phyloP scores from a whole-genome alignment of 2,329 filamentous ascomycete species.

The Sclerotinia nivalis region DNA sequence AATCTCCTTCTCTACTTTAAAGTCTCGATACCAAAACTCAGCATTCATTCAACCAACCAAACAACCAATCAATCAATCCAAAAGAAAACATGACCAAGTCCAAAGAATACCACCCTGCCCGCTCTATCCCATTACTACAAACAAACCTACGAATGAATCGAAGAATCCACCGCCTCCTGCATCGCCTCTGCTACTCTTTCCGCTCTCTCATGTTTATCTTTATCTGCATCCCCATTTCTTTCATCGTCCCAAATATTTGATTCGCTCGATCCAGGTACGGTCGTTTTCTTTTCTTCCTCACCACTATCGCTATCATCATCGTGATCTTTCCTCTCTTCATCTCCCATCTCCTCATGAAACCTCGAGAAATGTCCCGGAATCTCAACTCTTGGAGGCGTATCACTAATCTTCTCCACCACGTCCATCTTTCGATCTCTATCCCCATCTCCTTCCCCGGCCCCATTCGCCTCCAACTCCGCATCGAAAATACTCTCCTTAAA shows the following conservation, averaged over 20 bases:
- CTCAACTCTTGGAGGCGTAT: not conserved
- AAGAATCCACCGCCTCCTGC: slow-evolving; percentile 19
- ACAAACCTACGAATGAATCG: slow-evolving; percentile 17
- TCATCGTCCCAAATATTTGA: slow-evolving; percentile 5
- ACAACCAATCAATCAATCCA: not conserved
- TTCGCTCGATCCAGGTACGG: not conserved
- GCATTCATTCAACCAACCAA: not conserved
- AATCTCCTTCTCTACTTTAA: not conserved
- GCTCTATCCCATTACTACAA: not conserved
- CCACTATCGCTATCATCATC: not conserved
- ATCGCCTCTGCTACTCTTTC: slow-evolving; percentile 19
- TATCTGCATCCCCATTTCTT: not conserved
- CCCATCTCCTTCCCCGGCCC: not conserved
- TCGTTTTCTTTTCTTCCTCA: slow-evolving; percentile 12
- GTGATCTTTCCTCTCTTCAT: not conserved
- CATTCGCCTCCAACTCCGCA: slow-evolving; percentile 32
- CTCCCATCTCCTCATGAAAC: not conserved
- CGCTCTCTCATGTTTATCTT: slow-evolving; percentile 11
- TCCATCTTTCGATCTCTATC: slow-evolving; percentile 3
- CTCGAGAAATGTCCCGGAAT: not conserved
- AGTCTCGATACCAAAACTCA: not conserved
- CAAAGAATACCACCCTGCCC: not conserved
- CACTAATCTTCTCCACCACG: not conserved
- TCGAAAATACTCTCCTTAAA: slow-evolving; percentile 41
- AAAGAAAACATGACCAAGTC: not conserved